Evolutionary conservation across 148 eudicot genomes (phyloP).

Genomic region (Rhododendron ovatum): DNA sequence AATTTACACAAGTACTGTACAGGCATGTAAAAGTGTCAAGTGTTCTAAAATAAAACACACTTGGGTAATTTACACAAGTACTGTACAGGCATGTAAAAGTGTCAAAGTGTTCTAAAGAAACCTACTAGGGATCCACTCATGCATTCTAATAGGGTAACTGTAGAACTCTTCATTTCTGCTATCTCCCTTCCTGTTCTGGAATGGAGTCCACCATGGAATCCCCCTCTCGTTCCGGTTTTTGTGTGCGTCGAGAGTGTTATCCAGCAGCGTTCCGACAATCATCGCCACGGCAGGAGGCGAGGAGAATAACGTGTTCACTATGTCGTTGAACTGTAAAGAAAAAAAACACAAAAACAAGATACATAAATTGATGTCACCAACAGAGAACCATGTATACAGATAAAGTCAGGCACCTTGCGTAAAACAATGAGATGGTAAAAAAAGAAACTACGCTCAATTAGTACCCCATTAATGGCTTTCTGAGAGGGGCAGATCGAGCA

Average conservation of each 20-base stretch:
- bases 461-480: neutral
- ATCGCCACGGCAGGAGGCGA: constrained; percentile 80
- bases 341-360: neutral
- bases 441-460: neutral
- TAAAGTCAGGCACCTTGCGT: neutral
- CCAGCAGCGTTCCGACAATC: constrained; percentile 62
- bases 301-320: constrained; percentile 76
- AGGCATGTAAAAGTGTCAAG: neutral
- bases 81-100: constrained; percentile 18
- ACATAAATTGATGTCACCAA: neutral
- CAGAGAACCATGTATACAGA: neutral
- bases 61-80: neutral
- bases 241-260: constrained; percentile 62
- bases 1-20: constrained; percentile 19
- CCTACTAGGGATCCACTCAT: constrained; percentile 64
- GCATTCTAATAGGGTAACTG: constrained; percentile 66
- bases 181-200: constrained; percentile 68
- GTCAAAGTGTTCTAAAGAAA: constrained; percentile 27
- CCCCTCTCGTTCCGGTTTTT: constrained; percentile 55
- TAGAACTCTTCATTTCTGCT: constrained; percentile 87
- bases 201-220: constrained; percentile 83
- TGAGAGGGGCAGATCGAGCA: neutral
- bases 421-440: neutral
- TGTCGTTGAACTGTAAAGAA: constrained; percentile 72
- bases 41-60: neutral